Evolutionary conservation across 2,329 filamentous ascomycete species (phyloP).

Genomic region (Zymoseptoria brevis): DNA sequence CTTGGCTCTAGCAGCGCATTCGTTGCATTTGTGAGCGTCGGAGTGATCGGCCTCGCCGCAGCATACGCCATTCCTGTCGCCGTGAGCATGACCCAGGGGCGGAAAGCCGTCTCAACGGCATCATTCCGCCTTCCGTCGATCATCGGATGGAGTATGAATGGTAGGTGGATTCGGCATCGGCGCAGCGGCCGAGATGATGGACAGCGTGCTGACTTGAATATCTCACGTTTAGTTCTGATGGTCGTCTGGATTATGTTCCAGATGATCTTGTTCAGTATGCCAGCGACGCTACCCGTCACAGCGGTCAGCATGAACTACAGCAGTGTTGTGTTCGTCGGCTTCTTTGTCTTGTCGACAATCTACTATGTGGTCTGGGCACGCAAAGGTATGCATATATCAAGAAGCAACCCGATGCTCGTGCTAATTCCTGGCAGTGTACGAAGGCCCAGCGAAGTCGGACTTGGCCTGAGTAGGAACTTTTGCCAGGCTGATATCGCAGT

Average conservation of each 20-base stretch:
- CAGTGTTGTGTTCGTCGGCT: constrained; percentile 48
- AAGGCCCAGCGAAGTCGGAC: constrained; percentile 1
- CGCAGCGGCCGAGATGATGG: background rate
- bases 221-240: constrained; percentile 8
- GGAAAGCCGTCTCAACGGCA: constrained; percentile 13
- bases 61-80: constrained; percentile 49
- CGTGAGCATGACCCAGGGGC: constrained; percentile 31
- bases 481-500: background rate
- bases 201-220: background rate
- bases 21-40: constrained; percentile 45
- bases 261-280: constrained; percentile 43
- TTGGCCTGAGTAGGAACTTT: background rate
- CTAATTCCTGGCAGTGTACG: constrained; percentile 3
- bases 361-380: constrained; percentile 9
- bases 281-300: constrained; percentile 47
- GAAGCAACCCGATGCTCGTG: background rate
- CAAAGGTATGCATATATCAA: background rate
- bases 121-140: constrained; percentile 24
- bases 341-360: constrained; percentile 30
- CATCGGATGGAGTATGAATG: constrained; percentile 24
- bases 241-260: constrained; percentile 25
- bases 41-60: constrained; percentile 48
- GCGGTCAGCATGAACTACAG: constrained; percentile 51
- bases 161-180: background rate
- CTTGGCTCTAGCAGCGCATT: constrained; percentile 41